Evolutionary conservation across 331 rosid species (phyloP), one percentile per base, ranked within the genome.

Genomic region (Quercus lobata): DNA sequence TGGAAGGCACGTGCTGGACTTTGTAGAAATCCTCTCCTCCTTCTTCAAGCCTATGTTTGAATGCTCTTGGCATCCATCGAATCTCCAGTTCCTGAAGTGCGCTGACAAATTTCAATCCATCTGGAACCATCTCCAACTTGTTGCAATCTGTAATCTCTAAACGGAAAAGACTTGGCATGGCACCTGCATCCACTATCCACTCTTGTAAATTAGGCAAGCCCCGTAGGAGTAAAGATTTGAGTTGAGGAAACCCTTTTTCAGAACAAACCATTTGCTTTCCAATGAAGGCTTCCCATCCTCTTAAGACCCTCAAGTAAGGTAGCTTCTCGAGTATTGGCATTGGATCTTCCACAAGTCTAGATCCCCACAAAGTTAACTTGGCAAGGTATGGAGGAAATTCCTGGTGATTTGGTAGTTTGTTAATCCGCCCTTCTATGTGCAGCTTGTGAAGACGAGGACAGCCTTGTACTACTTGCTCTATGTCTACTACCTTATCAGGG

Each of bases 181-280:
- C 87, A 52, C 80, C 83, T 65, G 78, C 63, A 79, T 86, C 86
- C 76, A 88, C 68, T 61, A 12, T 68, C 92, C 90, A 88, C 49
- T 84, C 87, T 34, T 81, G 72, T 52, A 90, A 55, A 60, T 75
- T 62, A 3, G 17, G 29, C 27, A 85, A 80, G 21, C 71, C 57
- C 0, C 73, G 71, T 5, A 90, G 82, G 3, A 27, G 10, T 6
- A 89, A 85, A 77, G 35, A 52, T 52, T 84, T 69, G 0, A 88
- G 80, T 46, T 32, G 83, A 52, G 84, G 86, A 82, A 88, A 88
- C 79, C 90, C 92, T 70, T 69, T 71, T 6, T 1, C 1, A 1
- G 84, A 81, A 85, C 86, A 87, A 34, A 77, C 63, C 84, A 91
- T 82, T 54, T 61, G 69, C 75, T 79, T 79, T 74, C 90, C 89